A percentile compares a stretch with the other conserved stretches of the same genome.
phyloP scores from a whole-genome alignment of 2,329 filamentous ascomycete species.

The Scedosporium aurantiacum region DNA sequence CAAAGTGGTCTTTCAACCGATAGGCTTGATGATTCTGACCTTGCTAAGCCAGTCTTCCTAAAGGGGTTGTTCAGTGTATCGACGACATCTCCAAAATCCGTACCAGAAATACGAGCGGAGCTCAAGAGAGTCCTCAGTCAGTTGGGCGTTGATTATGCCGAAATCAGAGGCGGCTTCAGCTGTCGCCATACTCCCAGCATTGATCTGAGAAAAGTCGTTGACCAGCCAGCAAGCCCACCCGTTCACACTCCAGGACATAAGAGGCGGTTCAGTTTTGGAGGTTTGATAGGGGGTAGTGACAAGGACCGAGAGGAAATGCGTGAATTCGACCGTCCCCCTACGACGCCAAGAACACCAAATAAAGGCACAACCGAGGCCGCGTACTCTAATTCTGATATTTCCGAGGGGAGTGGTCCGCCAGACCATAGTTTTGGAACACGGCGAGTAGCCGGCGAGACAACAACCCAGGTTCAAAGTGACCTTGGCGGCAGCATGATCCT shows the following conservation, averaged over 20 bases:
- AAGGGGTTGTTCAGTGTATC: constrained; percentile 97
- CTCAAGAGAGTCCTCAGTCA: constrained; percentile 83
- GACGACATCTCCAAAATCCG: constrained; percentile 85
- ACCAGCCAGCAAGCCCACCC: constrained; percentile 49
- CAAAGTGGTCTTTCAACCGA: constrained; percentile 48
- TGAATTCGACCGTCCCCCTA: constrained; percentile 37
- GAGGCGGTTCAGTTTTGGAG: constrained; percentile 76
- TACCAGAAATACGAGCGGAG: constrained; percentile 74
- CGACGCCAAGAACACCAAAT: constrained; percentile 31
- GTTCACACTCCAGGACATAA: constrained; percentile 48
- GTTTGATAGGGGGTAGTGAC: constrained; percentile 43
- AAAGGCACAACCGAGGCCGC: constrained; percentile 51
- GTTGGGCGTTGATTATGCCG: constrained; percentile 79
- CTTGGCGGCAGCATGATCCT: constrained; percentile 74
- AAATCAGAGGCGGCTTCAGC: constrained; percentile 88
- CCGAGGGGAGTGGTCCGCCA: constrained; percentile 59
- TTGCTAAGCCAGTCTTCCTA: constrained; percentile 86
- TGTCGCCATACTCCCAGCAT: constrained; percentile 86
- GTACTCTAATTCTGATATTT: constrained; percentile 79
- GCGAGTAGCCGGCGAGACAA: constrained; percentile 71
- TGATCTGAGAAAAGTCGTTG: constrained; percentile 63
- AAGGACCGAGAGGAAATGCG: constrained; percentile 62
- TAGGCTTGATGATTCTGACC: constrained; percentile 56
- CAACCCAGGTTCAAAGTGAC: constrained; percentile 83
- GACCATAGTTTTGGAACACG: constrained; percentile 40